Percentiles rank a stretch among this genome's conserved stretches.
These are phyloP conservation scores for Neonectria magnoliae DNA, from an alignment of 2,329 filamentous ascomycete genomes.

Conservation along the genomic window DNA sequence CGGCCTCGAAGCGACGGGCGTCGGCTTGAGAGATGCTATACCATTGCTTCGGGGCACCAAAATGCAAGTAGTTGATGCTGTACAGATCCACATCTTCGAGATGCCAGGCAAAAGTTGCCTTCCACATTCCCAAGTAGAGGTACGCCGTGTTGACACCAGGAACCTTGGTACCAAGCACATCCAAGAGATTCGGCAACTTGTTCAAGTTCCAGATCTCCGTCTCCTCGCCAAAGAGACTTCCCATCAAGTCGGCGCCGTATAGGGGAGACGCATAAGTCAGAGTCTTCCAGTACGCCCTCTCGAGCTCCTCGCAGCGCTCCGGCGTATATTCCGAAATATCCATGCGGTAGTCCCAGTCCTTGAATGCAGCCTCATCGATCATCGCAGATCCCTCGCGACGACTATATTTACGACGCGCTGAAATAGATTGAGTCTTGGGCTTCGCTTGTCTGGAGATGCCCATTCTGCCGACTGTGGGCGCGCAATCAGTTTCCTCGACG, in stretches of 20 bases:
- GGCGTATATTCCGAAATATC: conserved; percentile 88
- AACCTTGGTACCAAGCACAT: conserved; percentile 93
- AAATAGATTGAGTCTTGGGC: conserved; percentile 77
- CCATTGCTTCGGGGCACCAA: conserved; percentile 98
- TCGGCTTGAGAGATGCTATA: conserved; percentile 98
- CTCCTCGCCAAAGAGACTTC: conserved; percentile 89
- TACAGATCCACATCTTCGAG: conserved; percentile 98
- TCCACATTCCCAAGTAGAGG: conserved; percentile 99
- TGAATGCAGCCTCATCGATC: conserved; percentile 90
- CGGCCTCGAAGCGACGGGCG: conserved; percentile 88
- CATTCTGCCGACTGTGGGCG: conserved; percentile 56
- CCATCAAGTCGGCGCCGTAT: conserved; percentile 96
- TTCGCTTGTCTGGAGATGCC: conserved; percentile 62
- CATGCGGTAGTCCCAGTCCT: conserved; percentile 89
- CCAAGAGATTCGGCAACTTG: conserved; percentile 90
- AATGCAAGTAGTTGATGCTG: conserved; percentile 99
- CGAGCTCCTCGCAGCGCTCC: conserved; percentile 92
- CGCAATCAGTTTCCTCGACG: conserved; percentile 56
- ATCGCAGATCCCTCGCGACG: conserved; percentile 79
- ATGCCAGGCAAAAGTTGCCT: conserved; percentile 99
- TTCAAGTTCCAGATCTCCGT: conserved; percentile 93
- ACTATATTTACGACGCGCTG: conserved; percentile 87
- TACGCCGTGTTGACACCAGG: conserved; percentile 98
- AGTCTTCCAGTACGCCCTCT: conserved; percentile 96
- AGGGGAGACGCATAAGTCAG: conserved; percentile 93